Conservation (phyloP, 179 eudicot species). For the Actinidia chinensis region DNA sequence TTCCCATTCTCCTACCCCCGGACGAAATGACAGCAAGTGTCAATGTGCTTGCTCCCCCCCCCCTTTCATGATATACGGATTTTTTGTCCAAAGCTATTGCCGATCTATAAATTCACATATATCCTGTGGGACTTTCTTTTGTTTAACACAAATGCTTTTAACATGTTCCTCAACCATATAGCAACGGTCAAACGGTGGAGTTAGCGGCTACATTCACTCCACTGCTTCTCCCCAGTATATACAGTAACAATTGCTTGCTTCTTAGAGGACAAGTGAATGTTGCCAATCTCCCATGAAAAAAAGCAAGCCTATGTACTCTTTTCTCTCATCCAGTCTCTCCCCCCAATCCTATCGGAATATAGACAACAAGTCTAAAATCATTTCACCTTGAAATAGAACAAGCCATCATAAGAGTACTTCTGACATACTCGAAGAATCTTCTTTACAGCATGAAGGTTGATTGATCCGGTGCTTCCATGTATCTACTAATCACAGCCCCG, state of each 20-base stretch:
- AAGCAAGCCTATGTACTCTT: not conserved
- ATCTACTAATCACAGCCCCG: too few species aligned
- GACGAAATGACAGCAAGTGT: not conserved
- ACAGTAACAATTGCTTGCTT: not conserved
- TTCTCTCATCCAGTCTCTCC: not conserved
- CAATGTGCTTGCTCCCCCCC: not conserved
- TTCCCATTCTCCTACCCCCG: not conserved
- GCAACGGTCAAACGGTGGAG: not conserved
- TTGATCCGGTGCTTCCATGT: not conserved
- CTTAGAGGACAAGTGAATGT: not conserved
- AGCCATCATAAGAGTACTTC: too few species aligned
- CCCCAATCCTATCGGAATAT: not conserved
- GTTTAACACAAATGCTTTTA: too few species aligned
- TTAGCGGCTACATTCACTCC: not conserved
- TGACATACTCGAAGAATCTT: not conserved
- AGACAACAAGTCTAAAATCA: too few species aligned
- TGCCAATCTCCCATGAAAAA: not conserved
- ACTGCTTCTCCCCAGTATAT: not conserved
- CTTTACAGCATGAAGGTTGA: not conserved
- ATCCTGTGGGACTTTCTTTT: not conserved
- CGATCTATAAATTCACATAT: not conserved
- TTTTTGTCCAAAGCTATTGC: not conserved
- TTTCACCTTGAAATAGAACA: too few species aligned
- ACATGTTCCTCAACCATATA: not conserved
- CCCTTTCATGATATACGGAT: not conserved